Evolutionary conservation across 495 filamentous ascomycete genomes (phyloP).

Genomic region (Tuber borchii): DNA sequence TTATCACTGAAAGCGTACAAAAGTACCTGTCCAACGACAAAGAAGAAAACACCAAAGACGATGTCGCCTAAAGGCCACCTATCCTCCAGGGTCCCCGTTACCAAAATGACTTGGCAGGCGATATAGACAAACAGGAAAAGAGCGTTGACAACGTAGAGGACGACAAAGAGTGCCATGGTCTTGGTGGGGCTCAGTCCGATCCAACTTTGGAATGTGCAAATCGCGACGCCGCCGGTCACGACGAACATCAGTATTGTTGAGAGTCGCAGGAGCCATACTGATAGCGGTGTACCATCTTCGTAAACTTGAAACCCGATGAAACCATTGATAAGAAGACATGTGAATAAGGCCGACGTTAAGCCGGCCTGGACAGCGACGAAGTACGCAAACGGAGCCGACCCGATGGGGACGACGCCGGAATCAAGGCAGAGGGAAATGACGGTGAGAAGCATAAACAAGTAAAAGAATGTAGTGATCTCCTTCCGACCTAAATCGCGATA

Average conservation of each 20-base stretch:
- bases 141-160: slow-evolving; percentile 85
- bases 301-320: slow-evolving; percentile 99
- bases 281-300: slow-evolving; percentile 93
- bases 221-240: slow-evolving; percentile 75
- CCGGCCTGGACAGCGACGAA: slow-evolving; percentile 85
- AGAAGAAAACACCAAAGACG: slow-evolving; percentile 82
- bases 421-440: slow-evolving; percentile 85
- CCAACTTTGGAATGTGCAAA: slow-evolving; percentile 91
- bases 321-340: slow-evolving; percentile 88
- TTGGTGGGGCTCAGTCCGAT: slow-evolving; percentile 77
- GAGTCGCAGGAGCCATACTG: slow-evolving; percentile 83
- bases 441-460: slow-evolving; percentile 86
- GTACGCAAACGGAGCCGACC: slow-evolving; percentile 74
- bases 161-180: slow-evolving; percentile 82
- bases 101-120: slow-evolving; percentile 79
- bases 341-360: slow-evolving; percentile 81
- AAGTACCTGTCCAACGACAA: slow-evolving; percentile 86
- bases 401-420: slow-evolving; percentile 81
- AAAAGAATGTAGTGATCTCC: slow-evolving; percentile 97
- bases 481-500: slow-evolving; percentile 67
- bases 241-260: slow-evolving; percentile 74
- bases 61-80: slow-evolving; percentile 94
- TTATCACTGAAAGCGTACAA: slow-evolving; percentile 81
- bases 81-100: slow-evolving; percentile 84
- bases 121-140: slow-evolving; percentile 79